Base-by-base conservation (phyloP, 352 stramenopile species). In the Pythium rishiriense region DNA sequence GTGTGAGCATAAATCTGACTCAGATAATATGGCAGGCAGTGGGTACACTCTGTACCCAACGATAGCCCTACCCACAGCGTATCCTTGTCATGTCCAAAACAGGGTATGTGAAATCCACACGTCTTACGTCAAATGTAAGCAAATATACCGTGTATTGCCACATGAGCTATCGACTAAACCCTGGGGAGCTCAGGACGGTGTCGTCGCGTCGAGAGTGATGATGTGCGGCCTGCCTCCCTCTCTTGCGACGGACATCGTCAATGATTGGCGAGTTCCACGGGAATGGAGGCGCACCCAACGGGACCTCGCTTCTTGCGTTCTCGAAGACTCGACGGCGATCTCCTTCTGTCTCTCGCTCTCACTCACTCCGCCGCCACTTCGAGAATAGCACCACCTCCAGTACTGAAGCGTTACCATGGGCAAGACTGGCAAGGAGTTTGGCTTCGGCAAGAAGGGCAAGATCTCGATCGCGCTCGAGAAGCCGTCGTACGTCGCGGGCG, bases 381-480 rank as follows among this genome's bases (percentile, higher is more conserved):
- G 19, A 52, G 45, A 62, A 21, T 19, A 28, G 24, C 14, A 25
- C 8, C 24, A n/a, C 5, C 41, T n/a, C n/a, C n/a, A n/a, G n/a
- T n/a, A n/a, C n/a, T n/a, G n/a, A n/a, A n/a, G n/a, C n/a, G n/a
- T n/a, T n/a, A 61, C 41, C 33, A 71, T 71, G 64, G 64, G 64
- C 64, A 71, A 71, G 45, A 35, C 39, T n/a, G 65, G 65, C 59
- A 72, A 72, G 42, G 43, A 53, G 28, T 86, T 91, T 37, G 80
- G 83, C 4, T 58, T 88, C 25, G 72, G 55, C 29, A 78, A 85
- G 63, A 92, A 90, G 53, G 83, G 81, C 47, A 85, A 79, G 67
- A 83, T 92, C 72, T 72, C 72, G n/a, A 68, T 92, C 26, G 51
- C 61, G 46, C 53, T 88, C 22, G 68, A 85, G 51, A 90, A 90